Percentiles rank a stretch among this genome's conserved stretches.
Conservation (phyloP, 2,329 filamentous ascomycete genomes). For the Tolypocladium endophyticum region DNA sequence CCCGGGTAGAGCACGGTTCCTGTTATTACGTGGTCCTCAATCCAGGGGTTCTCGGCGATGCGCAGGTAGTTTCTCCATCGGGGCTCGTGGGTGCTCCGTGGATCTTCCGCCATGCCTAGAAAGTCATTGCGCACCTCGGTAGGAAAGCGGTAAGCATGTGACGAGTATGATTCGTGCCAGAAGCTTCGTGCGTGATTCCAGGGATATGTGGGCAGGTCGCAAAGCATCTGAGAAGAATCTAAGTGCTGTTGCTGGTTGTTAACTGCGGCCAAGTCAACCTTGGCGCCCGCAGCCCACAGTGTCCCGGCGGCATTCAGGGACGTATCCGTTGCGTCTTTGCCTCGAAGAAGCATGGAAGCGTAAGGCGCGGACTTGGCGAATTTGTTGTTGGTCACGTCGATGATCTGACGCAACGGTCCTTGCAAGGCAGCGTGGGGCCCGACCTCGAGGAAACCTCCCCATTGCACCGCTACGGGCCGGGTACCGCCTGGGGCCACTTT, state of each 20-base stretch:
- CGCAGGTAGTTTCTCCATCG: constrained; percentile 13
- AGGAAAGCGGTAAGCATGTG: constrained; percentile 2
- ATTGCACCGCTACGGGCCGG: too few species aligned
- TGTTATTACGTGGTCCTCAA: constrained; percentile 25
- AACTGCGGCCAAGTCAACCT: not conserved
- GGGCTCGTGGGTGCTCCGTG: constrained; percentile 11
- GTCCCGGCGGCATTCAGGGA: not conserved
- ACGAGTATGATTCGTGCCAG: constrained; percentile 19
- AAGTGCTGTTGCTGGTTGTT: not conserved
- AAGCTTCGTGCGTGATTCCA: constrained; percentile 23
- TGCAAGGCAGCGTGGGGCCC: constrained; percentile 15
- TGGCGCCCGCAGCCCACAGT: not conserved
- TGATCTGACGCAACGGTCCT: constrained; percentile 11
- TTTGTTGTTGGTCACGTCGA: not conserved
- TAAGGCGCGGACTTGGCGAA: constrained; percentile 2
- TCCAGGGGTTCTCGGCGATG: constrained; percentile 19
- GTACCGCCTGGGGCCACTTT: too few species aligned
- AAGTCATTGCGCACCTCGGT: constrained; percentile 21
- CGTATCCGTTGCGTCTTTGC: not conserved
- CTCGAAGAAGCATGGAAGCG: not conserved
- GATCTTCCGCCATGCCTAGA: constrained; percentile 15
- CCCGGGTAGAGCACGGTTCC: constrained; percentile 20
- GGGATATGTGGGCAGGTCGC: constrained; percentile 22
- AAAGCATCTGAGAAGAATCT: constrained; percentile 9
- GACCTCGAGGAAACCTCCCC: constrained; percentile 14